Conservation (phyloP, 192 early-diverging fungal genomes). For the Podila epigama region DNA sequence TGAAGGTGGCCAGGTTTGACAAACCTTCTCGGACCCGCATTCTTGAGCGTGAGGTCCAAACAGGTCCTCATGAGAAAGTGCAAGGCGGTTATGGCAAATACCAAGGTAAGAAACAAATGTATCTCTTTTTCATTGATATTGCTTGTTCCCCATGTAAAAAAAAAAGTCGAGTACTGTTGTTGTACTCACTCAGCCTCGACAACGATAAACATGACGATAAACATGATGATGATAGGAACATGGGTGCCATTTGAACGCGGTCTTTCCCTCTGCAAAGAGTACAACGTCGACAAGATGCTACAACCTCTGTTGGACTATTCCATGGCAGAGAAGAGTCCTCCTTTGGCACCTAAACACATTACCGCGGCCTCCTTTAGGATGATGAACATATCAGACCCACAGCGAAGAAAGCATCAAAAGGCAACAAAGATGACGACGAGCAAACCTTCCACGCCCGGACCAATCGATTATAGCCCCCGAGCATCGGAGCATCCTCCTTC, state of each 20-base stretch:
- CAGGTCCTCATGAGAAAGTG: constrained; percentile 91
- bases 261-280: constrained; percentile 81
- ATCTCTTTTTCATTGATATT: neutral
- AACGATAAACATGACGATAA: too few species aligned
- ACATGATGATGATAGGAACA: constrained; percentile 44
- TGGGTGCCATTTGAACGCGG: constrained; percentile 91
- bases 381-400: constrained; percentile 52
- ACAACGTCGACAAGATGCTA: constrained; percentile 76
- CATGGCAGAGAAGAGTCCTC: constrained; percentile 60
- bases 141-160: too few species aligned
- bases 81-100: constrained; percentile 99
- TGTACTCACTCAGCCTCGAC: too few species aligned
- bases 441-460: constrained; percentile 10
- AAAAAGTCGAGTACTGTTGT: too few species aligned
- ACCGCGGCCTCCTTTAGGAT: constrained; percentile 57
- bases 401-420: constrained; percentile 17
- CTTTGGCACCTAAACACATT: constrained; percentile 63
- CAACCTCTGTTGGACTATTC: constrained; percentile 84
- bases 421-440: neutral
- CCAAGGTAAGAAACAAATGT: constrained; percentile 72
- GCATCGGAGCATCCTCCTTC: too few species aligned
- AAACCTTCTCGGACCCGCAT: constrained; percentile 93
- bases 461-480: too few species aligned
- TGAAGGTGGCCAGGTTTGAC: constrained; percentile 96
- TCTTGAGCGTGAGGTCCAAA: constrained; percentile 91